Evolutionary conservation across 192 early-diverging fungal species (phyloP).

Genomic region (Diversispora eburnea): DNA sequence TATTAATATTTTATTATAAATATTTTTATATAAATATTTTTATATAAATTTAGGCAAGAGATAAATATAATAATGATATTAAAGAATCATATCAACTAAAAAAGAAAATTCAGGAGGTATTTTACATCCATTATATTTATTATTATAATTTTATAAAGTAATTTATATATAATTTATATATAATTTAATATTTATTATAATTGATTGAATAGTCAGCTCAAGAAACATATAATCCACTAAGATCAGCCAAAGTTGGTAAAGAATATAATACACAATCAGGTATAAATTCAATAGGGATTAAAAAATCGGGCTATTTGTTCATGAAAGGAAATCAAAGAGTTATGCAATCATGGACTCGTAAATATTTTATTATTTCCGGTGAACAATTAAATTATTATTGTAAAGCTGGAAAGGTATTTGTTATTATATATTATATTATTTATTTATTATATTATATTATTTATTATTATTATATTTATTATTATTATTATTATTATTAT

Average conservation of each 20-base stretch:
- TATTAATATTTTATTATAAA: no score
- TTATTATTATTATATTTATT: neutral
- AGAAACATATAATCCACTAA: slow-evolving; percentile 18
- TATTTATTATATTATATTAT: neutral
- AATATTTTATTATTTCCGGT: slow-evolving; percentile 70
- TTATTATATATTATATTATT: neutral
- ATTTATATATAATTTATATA: neutral
- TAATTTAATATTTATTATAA: neutral
- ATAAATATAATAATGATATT: slow-evolving; percentile 20
- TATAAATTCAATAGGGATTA: slow-evolving; percentile 38
- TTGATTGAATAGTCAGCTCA: slow-evolving; percentile 17
- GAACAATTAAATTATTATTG: slow-evolving; percentile 52
- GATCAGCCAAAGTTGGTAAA: slow-evolving; percentile 19
- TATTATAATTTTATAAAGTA: neutral
- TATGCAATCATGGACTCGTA: slow-evolving; percentile 73
- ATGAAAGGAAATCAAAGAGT: slow-evolving; percentile 71
- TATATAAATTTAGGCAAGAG: slow-evolving; percentile 13
- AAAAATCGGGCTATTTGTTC: slow-evolving; percentile 76
- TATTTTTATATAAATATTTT: no score
- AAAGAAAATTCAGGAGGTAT: slow-evolving; percentile 11
- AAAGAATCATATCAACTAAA: slow-evolving; percentile 21
- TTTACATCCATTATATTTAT: neutral
- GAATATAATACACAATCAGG: slow-evolving; percentile 39
- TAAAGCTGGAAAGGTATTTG: slow-evolving; percentile 37
- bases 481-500: neutral